Percentiles rank a stretch among this genome's conserved stretches.
These are phyloP conservation scores for Rhodosporidiobolus sp. DNA, from an alignment of 768 basidiomycete species.

Conservation along the genomic window DNA sequence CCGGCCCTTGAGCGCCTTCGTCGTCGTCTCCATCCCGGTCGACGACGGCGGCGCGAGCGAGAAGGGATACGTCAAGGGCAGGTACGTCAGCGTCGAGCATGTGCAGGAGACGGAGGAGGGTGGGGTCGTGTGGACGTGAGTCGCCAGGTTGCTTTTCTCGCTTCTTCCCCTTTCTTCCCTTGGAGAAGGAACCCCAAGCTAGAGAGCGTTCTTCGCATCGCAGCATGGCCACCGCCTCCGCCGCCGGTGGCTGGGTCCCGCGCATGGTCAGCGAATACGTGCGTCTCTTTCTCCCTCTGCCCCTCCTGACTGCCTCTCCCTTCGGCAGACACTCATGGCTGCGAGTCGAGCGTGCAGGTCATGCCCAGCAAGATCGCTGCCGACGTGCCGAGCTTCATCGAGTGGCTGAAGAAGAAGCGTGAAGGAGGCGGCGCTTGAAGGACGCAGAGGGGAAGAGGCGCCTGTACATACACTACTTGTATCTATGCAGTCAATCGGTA, in stretches of 20 bases:
- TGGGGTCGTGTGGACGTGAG: conserved; percentile 47
- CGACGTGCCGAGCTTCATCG: conserved; percentile 48
- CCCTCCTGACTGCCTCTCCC: not conserved
- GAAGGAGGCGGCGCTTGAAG: not conserved
- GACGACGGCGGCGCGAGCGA: conserved; percentile 44
- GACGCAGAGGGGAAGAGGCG: no score
- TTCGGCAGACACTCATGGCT: not conserved
- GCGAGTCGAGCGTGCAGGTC: not conserved
- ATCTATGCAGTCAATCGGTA: no score
- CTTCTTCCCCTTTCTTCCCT: not conserved
- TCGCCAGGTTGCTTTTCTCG: not conserved
- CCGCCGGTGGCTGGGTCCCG: conserved; percentile 44
- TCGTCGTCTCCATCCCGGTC: conserved; percentile 47
- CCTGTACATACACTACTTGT: no score
- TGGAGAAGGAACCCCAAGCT: no score
- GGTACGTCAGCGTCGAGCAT: conserved; percentile 47
- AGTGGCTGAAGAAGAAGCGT: not conserved
- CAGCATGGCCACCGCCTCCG: conserved; percentile 21
- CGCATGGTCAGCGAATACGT: conserved; percentile 46
- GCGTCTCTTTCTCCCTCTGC: not conserved
- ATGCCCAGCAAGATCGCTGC: conserved; percentile 46
- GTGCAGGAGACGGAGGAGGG: conserved; percentile 39
- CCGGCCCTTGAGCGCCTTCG: conserved; percentile 12
- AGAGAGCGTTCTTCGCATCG: not conserved
- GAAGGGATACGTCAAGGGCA: conserved; percentile 43